These are phyloP conservation scores for Nematocida minor DNA, from an alignment of 371 early-diverging fungal species.

Conservation along the genomic window DNA sequence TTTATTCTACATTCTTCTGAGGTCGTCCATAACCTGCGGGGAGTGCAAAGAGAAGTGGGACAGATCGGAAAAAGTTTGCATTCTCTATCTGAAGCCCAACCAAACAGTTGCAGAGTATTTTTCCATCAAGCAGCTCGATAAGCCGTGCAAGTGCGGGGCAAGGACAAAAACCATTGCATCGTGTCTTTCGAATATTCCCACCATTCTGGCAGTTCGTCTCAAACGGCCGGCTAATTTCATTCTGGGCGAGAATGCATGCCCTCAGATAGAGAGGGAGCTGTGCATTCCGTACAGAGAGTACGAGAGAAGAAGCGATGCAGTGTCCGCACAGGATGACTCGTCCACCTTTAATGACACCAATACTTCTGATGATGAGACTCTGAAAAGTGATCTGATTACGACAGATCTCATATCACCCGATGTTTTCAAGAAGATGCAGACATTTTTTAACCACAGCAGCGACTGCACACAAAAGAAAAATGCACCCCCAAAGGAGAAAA, in stretches of 20 bases:
- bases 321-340: neutral
- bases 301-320: neutral
- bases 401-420: neutral
- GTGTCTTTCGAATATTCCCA: neutral
- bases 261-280: neutral
- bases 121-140: conserved; percentile 29
- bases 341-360: neutral
- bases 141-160: conserved; percentile 14
- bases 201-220: neutral
- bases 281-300: neutral
- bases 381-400: neutral
- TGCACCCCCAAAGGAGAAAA: neutral
- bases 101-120: conserved; percentile 17
- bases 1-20: neutral
- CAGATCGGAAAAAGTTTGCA: neutral
- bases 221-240: conserved; percentile 9
- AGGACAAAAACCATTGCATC: neutral
- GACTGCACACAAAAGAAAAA: neutral
- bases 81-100: conserved; percentile 21
- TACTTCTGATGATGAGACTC: neutral
- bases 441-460: neutral
- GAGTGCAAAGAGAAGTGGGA: conserved; percentile 20
- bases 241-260: neutral
- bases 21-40: neutral
- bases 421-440: neutral